Base-by-base conservation (phyloP, 108 stramenopile species). In the Cyclotella distinguenda region DNA sequence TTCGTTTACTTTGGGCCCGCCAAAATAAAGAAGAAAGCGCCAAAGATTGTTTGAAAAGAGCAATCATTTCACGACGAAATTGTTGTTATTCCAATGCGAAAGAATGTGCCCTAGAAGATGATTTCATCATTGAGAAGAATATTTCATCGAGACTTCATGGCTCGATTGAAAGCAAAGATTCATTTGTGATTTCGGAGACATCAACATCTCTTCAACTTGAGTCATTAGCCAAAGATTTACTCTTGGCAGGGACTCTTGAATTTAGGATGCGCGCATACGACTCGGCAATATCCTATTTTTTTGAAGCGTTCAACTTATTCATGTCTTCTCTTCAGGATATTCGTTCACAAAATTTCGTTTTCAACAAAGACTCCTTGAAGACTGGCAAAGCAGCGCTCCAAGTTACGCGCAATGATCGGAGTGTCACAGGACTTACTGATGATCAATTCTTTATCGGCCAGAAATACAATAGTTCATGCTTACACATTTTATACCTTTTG, bases 211-310 rank as follows among this genome's bases (percentile, higher is more conserved):
- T 16, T 6, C 55, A 68, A n/a, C 34, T 76, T 16, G 43, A 49
- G 26, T 26, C 47, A 13, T 50, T 76, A 25, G 56, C 61, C 35
- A 39, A 63, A 25, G 74, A 76, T 38, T 64, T 76, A 42, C 22
- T 68, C 16, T 12, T 33, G 26, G 61, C 61, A 18, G 74, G 74
- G 13, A 62, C 54, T 26, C 48, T 76, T 18, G 74, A 61, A 30
- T 68, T 68, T 48, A 33, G 67, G 25, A 39, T 51, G n/a, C 67
- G 74, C 42, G 36, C 61, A 46, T 76, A 76, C 43, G 23, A 34
- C 2, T 55, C 30, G 19, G 74, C 74, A 42, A 44, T 76, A 25
- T 76, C 74, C 3, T 76, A 68, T 56, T 68, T 56, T 44, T 76
- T 53, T 52, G 74, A 76, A 64, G 60, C 61, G 50, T 40, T 76